Percentiles rank a stretch among this genome's conserved stretches.
phyloP scores from a whole-genome alignment of 768 basidiomycete genomes.

The Phaeotremella skinneri region DNA sequence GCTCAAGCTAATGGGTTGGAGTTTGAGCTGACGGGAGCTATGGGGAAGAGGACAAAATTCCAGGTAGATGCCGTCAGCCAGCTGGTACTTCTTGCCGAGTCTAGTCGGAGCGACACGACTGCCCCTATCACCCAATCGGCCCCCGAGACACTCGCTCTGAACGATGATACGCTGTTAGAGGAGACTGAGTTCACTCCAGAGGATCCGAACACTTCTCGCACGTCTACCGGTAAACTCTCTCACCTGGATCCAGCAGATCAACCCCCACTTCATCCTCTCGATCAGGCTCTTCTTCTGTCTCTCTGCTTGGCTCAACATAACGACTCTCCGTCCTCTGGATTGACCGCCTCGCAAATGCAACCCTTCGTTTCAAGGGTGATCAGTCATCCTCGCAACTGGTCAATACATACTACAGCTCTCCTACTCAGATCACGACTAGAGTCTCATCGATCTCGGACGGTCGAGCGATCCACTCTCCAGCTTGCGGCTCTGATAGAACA shows the following conservation, averaged over 20 bases:
- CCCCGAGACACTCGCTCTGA: conserved; percentile 78
- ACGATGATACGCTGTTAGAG: conserved; percentile 95
- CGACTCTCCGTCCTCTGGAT: conserved; percentile 81
- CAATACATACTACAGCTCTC: conserved; percentile 92
- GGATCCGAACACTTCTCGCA: conserved; percentile 38
- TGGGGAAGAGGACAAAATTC: conserved; percentile 91
- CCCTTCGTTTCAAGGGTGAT: conserved; percentile 89
- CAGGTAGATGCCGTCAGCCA: conserved; percentile 82
- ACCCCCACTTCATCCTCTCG: conserved; percentile 83
- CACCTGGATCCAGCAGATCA: conserved; percentile 81
- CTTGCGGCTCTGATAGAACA: conserved; percentile 95
- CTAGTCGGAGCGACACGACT: conserved; percentile 53
- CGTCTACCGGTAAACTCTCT: conserved; percentile 56
- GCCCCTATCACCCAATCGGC: conserved; percentile 43
- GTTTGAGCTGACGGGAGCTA: conserved; percentile 87
- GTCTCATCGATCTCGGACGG: conserved; percentile 79
- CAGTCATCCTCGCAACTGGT: conserved; percentile 86
- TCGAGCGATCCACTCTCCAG: conserved; percentile 87
- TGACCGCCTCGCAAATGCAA: conserved; percentile 87
- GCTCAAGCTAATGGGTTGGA: conserved; percentile 73
- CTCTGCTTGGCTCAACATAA: conserved; percentile 78
- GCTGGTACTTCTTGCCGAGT: conserved; percentile 89
- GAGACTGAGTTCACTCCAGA: conserved; percentile 80
- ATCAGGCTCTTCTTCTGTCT: conserved; percentile 87
- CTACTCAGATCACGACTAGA: conserved; percentile 90